Base-by-base conservation (phyloP, 257 asterid genomes). In the Oldenlandia corymbosa region DNA sequence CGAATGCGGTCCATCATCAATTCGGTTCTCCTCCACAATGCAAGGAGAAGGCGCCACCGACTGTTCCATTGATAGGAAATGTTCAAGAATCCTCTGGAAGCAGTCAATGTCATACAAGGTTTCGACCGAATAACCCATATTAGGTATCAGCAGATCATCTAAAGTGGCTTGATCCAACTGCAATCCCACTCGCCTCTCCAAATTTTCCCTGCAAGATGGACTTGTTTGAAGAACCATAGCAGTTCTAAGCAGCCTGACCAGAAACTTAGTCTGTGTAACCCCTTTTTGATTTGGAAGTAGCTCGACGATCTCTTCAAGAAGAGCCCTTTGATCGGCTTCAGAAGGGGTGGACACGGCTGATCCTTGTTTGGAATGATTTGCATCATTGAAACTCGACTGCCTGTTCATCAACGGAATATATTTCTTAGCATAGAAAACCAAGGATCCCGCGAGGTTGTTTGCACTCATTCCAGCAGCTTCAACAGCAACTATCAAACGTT, bases 1-100 rank as follows among this genome's bases (percentile, higher is more conserved):
- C 0, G 84, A 68, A n/a, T 67, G 78, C 2, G 43, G 42, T 11
- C 78, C 82, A 43, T 81, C 90, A 10, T 61, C 53, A 23, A 77
- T 12, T 52, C 78, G 88, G 23, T 36, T 71, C 63, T 89, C 99
- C 68, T 86, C 95, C 18, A 72, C 76, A 2, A 83, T 80, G 72
- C 81, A 72, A 0, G 96, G 96, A 24, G 95, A 80, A 2, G 72
- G 72, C 18, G 92, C 90, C 5, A 74, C 69, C 0, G 88, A 78
- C 75, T 79, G 91, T 2, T 89, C 97, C 31, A 71, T 53, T 21
- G 83, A 67, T 73, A 89, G 48, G 65, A 92, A 92, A 73, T 89
- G 94, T 14, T 92, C 97, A 10, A 92, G 81, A 75, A 89, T 89
- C 81, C 99, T 84, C 69, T 92, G 99, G 39, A 89, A 85, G 58